A percentile compares a stretch with the other conserved stretches of the same genome.
Conservation (phyloP, 1,139 yeast species). For the Sugiyamaella novakii region DNA sequence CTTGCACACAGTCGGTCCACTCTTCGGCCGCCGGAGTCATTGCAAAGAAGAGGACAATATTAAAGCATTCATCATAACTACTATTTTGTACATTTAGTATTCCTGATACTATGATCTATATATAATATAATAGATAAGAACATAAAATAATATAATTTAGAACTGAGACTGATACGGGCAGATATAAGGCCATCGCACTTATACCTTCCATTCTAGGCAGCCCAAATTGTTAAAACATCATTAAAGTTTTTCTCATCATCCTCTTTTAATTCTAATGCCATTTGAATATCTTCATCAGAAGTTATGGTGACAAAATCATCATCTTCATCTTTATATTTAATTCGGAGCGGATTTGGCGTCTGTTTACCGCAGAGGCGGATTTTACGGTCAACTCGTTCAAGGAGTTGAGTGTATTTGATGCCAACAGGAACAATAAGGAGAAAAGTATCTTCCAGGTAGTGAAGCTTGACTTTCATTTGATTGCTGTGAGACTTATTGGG, state of each 20-base stretch:
- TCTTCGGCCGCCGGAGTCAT: no score
- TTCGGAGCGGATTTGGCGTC: constrained; percentile 48
- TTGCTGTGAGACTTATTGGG: constrained; percentile 17
- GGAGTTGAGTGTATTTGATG: constrained; percentile 52
- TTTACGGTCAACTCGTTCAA: constrained; percentile 48
- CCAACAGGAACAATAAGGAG: constrained; percentile 52
- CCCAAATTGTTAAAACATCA: constrained; percentile 27
- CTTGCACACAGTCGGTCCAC: no score
- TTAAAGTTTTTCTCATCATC: constrained; percentile 20
- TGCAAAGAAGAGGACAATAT: no score
- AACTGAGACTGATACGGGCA: no score
- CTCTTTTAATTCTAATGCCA: constrained; percentile 44
- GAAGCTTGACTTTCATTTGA: constrained; percentile 52
- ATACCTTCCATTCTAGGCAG: constrained; percentile 20
- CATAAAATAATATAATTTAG: no score
- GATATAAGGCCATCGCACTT: no score
- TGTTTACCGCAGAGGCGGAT: constrained; percentile 48
- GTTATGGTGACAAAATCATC: constrained; percentile 90
- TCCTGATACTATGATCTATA: no score
- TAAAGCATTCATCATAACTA: no score
- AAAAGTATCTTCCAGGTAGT: constrained; percentile 50
- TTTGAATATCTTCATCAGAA: constrained; percentile 69
- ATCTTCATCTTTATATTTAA: constrained; percentile 91
- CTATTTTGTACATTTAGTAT: no score
- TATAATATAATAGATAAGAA: no score